Percentiles rank a stretch among this genome's conserved stretches.
These are phyloP conservation scores for Hansenula sp. DNA, from an alignment of 1,139 yeast genomes.

Conservation along the genomic window DNA sequence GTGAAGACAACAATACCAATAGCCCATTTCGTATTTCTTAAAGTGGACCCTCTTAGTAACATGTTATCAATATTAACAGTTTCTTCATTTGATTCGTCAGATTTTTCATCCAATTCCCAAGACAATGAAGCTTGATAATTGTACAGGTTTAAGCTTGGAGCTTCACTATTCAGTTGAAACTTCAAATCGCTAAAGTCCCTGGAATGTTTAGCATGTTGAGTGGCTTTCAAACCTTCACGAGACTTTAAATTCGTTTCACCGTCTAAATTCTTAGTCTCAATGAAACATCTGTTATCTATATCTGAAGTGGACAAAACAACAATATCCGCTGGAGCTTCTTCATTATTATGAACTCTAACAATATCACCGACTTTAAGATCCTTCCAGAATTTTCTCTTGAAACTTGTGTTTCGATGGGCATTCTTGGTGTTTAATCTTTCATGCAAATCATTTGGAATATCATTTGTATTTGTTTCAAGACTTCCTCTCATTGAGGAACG, in stretches of 20 bases:
- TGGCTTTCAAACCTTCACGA: conserved; percentile 70
- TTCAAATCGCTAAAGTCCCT: conserved; percentile 69
- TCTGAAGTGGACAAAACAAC: conserved; percentile 80
- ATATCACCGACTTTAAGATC: conserved; percentile 87
- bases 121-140: conserved; percentile 66
- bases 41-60: conserved; percentile 81
- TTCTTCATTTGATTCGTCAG: conserved; percentile 48
- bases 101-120: conserved; percentile 36
- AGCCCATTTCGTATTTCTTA: conserved; percentile 92
- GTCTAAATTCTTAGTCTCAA: conserved; percentile 92
- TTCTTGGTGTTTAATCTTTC: conserved; percentile 5
- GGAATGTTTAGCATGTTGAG: conserved; percentile 60
- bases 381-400: conserved; percentile 80
- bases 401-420: conserved; percentile 27
- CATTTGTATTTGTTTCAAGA: conserved; percentile 7
- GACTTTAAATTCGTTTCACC: conserved; percentile 94
- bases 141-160: conserved; percentile 83
- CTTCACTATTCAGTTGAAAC: conserved; percentile 88
- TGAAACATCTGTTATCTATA: conserved; percentile 84
- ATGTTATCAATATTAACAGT: conserved; percentile 78
- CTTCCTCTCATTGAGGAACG: conserved; percentile 10
- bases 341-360: conserved; percentile 79
- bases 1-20: conserved; percentile 87
- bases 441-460: conserved; percentile 13
- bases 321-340: conserved; percentile 92